Evolutionary conservation across 2,329 filamentous ascomycete genomes (phyloP).

Genomic region (Penicillium sp.): DNA sequence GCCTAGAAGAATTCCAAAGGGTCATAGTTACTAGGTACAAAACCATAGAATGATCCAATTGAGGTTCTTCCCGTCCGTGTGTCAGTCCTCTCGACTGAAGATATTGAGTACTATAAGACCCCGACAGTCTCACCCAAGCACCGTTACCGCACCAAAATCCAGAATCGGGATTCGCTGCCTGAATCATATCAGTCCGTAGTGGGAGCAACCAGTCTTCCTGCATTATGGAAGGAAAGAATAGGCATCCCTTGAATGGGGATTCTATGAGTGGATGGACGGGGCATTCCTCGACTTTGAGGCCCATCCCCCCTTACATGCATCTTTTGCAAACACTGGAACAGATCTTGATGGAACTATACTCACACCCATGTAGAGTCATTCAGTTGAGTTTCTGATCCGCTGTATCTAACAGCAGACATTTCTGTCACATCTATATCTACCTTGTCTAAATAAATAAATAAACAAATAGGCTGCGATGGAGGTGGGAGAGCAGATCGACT

Average conservation of each 20-base stretch:
- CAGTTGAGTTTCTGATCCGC: too few relatives aligned
- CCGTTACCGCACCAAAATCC: background rate
- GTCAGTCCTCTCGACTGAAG: too few relatives aligned
- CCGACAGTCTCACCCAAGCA: background rate
- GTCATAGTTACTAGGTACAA: too few relatives aligned
- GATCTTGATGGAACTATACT: background rate
- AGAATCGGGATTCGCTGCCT: background rate
- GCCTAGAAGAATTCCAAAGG: too few relatives aligned
- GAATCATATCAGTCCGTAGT: background rate
- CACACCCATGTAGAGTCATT: too few relatives aligned
- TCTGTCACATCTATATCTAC: too few relatives aligned
- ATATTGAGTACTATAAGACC: background rate
- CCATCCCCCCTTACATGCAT: constrained; percentile 2
- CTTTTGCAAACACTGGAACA: background rate
- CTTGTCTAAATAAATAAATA: too few relatives aligned
- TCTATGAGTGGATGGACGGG: background rate
- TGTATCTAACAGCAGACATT: too few relatives aligned
- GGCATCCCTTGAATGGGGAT: background rate
- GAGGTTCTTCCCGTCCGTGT: too few relatives aligned
- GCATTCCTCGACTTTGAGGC: background rate
- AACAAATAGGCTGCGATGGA: too few relatives aligned
- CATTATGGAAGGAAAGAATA: background rate
- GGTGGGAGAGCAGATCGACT: background rate
- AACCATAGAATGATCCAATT: too few relatives aligned
- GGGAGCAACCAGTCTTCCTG: background rate